Conservation (phyloP, 768 basidiomycete species). For the Polyporus arcularius region DNA sequence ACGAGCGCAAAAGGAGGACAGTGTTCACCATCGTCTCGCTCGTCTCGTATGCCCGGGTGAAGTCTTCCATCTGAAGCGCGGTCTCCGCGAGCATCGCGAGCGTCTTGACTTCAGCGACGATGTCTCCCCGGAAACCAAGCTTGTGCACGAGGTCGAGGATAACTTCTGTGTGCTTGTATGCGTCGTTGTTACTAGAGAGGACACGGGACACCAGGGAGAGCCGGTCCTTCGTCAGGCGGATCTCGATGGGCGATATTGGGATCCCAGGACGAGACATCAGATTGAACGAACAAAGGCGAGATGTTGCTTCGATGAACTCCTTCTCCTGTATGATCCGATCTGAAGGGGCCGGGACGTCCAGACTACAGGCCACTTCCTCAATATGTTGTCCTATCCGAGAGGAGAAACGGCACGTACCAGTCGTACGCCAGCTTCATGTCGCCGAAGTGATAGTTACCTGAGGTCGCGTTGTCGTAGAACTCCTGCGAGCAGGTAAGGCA, state of each 20-base stretch:
- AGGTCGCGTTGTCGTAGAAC: conserved; percentile 92
- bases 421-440: conserved; percentile 98
- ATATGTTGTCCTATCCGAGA: not conserved
- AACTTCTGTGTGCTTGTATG: conserved; percentile 90
- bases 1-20: conserved; percentile 50
- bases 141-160: conserved; percentile 89
- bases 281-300: conserved; percentile 91
- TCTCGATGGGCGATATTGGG: conserved; percentile 87
- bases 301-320: conserved; percentile 97
- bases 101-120: conserved; percentile 76
- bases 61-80: conserved; percentile 83
- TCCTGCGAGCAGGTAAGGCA: conserved; percentile 82
- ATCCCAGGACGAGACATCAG: conserved; percentile 73
- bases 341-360: conserved; percentile 71
- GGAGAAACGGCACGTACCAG: conserved; percentile 55
- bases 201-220: conserved; percentile 86
- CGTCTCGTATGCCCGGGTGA: conserved; percentile 67
- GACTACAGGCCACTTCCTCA: conserved; percentile 43
- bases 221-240: conserved; percentile 87
- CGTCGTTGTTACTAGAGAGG: conserved; percentile 79
- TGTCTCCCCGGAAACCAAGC: conserved; percentile 75
- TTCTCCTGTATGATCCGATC: conserved; percentile 67
- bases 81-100: conserved; percentile 91
- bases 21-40: conserved; percentile 70
- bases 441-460: conserved; percentile 88